These are phyloP conservation scores for Xylariaceae sp. DNA, from an alignment of 2,329 filamentous ascomycete species.

Conservation along the genomic window DNA sequence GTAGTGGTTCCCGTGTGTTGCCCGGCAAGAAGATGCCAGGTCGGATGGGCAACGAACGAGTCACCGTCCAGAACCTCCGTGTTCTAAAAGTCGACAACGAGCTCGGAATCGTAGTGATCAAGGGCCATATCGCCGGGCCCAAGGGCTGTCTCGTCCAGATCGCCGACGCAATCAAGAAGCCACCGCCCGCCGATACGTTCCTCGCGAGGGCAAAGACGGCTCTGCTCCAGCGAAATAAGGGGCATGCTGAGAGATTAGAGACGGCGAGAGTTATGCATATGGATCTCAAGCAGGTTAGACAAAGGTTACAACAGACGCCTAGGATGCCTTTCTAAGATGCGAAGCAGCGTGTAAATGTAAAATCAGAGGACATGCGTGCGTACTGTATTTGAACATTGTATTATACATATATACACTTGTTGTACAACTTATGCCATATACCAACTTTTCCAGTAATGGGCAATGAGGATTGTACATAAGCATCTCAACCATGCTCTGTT, in stretches of 20 bases:
- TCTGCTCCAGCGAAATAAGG: conserved; percentile 46
- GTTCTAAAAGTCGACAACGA: conserved; percentile 84
- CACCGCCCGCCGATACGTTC: conserved; percentile 49
- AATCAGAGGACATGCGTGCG: conserved; percentile 9
- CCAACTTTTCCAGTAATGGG: too few relatives aligned
- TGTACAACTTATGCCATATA: neutral
- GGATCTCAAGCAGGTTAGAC: conserved; percentile 51
- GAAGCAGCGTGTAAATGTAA: conserved; percentile 9
- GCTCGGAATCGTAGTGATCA: conserved; percentile 84
- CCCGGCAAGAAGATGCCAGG: conserved; percentile 99
- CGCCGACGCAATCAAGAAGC: conserved; percentile 88
- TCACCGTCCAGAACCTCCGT: conserved; percentile 88
- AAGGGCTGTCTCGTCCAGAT: conserved; percentile 83
- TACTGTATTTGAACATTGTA: conserved; percentile 9
- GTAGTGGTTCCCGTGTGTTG: conserved; percentile 84
- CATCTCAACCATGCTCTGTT: neutral
- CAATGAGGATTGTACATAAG: neutral
- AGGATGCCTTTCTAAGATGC: neutral
- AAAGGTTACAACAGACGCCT: conserved; percentile 28
- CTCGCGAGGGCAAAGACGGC: conserved; percentile 44
- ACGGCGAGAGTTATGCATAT: conserved; percentile 50
- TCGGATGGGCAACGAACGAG: conserved; percentile 85
- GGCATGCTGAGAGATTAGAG: conserved; percentile 45
- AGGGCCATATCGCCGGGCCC: conserved; percentile 82
- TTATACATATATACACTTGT: neutral